These are phyloP conservation scores for Globisporangium okanoganense DNA, from an alignment of 352 stramenopile genomes.

Conservation along the genomic window DNA sequence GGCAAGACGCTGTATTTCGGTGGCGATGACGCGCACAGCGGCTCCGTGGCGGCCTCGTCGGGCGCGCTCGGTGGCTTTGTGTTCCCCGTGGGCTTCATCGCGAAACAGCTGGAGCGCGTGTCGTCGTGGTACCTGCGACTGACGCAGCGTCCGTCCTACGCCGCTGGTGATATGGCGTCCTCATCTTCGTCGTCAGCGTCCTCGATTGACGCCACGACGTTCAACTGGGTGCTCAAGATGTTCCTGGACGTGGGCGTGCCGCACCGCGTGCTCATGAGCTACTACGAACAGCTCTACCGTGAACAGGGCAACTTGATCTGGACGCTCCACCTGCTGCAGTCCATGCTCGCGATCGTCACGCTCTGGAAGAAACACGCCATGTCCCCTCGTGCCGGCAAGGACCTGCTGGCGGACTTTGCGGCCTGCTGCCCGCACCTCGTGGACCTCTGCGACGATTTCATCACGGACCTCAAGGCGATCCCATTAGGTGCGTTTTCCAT, in stretches of 20 bases:
- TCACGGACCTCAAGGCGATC: constrained; percentile 77
- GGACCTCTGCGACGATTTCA: constrained; percentile 73
- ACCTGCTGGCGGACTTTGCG: constrained; percentile 69
- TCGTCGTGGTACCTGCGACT: constrained; percentile 75
- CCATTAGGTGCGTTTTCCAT: constrained; percentile 57
- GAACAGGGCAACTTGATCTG: constrained; percentile 53
- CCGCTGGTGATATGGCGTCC: constrained; percentile 26
- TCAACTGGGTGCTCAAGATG: constrained; percentile 82
- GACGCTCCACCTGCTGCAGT: constrained; percentile 75
- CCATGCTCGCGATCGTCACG: constrained; percentile 68
- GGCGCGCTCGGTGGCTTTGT: constrained; percentile 43
- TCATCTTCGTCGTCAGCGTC: constrained; percentile 42
- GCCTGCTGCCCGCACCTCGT: constrained; percentile 75
- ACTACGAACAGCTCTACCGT: constrained; percentile 81
- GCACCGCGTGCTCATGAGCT: constrained; percentile 64
- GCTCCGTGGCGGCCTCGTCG: constrained; percentile 25
- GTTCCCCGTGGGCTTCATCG: constrained; percentile 75
- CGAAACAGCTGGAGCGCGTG: constrained; percentile 69
- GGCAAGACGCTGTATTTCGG: constrained; percentile 73
- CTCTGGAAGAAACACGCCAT: constrained; percentile 84
- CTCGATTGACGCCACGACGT: constrained; percentile 56
- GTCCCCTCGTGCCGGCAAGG: constrained; percentile 59
- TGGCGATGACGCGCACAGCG: constrained; percentile 42
- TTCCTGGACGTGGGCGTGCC: constrained; percentile 81
- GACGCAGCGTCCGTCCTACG: constrained; percentile 44